A percentile compares a stretch with the other conserved stretches of the same genome.
These are phyloP conservation scores for Erodium trifolium DNA, from an alignment of 441 rosid species.

Conservation along the genomic window DNA sequence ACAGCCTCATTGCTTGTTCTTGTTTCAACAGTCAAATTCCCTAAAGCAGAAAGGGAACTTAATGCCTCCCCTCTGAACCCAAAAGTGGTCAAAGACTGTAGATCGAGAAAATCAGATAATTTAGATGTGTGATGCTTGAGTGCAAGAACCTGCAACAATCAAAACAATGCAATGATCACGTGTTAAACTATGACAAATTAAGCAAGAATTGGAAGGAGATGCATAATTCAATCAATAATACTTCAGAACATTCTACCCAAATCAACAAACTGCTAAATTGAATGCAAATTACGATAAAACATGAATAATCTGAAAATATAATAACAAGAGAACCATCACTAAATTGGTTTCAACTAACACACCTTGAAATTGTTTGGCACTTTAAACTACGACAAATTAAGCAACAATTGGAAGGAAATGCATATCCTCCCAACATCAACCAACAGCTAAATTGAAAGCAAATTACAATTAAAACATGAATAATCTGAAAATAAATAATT, in stretches of 20 bases:
- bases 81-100: slow-evolving; percentile 64
- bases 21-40: slow-evolving; percentile 73
- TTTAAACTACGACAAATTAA: too few relatives aligned
- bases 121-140: slow-evolving; percentile 93
- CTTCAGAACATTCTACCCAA: too few relatives aligned
- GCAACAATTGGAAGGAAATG: too few relatives aligned
- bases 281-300: neutral
- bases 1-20: slow-evolving; percentile 61
- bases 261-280: neutral
- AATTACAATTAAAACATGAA: too few relatives aligned
- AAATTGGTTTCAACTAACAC: too few relatives aligned
- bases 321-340: too few relatives aligned
- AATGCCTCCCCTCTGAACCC: slow-evolving; percentile 98
- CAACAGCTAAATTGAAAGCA: too few relatives aligned
- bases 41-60: slow-evolving; percentile 90
- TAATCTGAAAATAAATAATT: too few relatives aligned
- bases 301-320: neutral
- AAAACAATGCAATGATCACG: neutral
- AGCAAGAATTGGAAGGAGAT: neutral
- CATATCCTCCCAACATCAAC: too few relatives aligned
- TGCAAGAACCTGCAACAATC: slow-evolving; percentile 55
- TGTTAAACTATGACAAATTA: neutral
- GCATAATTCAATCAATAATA: too few relatives aligned
- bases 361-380: too few relatives aligned
- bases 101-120: slow-evolving; percentile 67